These are phyloP conservation scores for Neonectria faginata DNA, from an alignment of 2,329 filamentous ascomycete genomes.

Conservation along the genomic window DNA sequence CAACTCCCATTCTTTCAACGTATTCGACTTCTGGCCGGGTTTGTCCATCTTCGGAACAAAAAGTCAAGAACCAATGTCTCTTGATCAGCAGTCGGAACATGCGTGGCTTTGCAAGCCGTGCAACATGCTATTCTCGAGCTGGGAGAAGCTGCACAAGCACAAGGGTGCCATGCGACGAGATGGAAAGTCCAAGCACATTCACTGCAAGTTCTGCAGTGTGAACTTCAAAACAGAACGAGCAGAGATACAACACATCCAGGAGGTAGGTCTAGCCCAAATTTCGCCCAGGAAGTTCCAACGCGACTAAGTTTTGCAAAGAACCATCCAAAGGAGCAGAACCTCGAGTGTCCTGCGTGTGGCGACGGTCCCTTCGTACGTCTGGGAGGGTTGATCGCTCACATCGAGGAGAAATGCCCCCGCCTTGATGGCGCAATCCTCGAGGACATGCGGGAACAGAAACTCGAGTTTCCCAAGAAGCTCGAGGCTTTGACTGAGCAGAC, in stretches of 20 bases:
- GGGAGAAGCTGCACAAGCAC: constrained; percentile 45
- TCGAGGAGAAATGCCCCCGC: constrained; percentile 57
- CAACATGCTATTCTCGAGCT: constrained; percentile 42
- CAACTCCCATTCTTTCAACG: not conserved
- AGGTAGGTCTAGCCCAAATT: constrained; percentile 44
- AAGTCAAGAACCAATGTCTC: constrained; percentile 31
- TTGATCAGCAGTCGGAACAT: constrained; percentile 21
- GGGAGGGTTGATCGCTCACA: constrained; percentile 56
- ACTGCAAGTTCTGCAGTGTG: constrained; percentile 54
- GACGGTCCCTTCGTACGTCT: constrained; percentile 52
- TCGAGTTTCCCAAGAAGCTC: constrained; percentile 50
- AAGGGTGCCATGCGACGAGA: constrained; percentile 45
- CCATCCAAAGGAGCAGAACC: constrained; percentile 55
- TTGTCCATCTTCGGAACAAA: not conserved
- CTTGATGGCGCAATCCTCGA: constrained; percentile 52
- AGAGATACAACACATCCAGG: constrained; percentile 50
- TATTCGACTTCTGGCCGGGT: not conserved
- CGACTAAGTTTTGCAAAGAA: constrained; percentile 43
- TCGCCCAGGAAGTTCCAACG: not conserved
- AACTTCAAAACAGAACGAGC: constrained; percentile 51
- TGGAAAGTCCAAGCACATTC: constrained; percentile 47
- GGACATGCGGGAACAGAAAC: constrained; percentile 51
- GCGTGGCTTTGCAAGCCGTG: constrained; percentile 48
- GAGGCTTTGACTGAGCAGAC: constrained; percentile 43
- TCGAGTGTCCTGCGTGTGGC: constrained; percentile 62